Percentiles rank a stretch among this genome's conserved stretches.
These are phyloP conservation scores for Dipteronia sinensis DNA, from an alignment of 345 rosid genomes.

Conservation along the genomic window DNA sequence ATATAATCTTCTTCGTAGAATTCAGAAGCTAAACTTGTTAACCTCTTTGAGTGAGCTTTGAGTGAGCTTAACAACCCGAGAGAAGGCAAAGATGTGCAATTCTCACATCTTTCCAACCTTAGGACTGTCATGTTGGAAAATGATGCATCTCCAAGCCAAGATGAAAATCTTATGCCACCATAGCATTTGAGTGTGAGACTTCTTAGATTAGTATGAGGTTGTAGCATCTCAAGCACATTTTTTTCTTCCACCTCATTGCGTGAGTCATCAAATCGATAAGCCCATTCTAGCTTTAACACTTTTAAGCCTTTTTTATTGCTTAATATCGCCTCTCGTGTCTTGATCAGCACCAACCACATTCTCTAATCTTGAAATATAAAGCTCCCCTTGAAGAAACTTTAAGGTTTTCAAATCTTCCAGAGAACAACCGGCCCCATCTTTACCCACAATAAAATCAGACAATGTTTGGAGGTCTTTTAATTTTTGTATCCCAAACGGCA, in stretches of 20 bases:
- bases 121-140: slow-evolving; percentile 26
- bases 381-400: background rate
- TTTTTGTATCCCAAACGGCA: background rate
- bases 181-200: background rate
- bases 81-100: background rate
- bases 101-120: slow-evolving; percentile 21
- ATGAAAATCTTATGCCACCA: slow-evolving; percentile 25
- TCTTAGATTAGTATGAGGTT: background rate
- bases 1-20: slow-evolving; percentile 27
- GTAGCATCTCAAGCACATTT: background rate
- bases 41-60: slow-evolving; percentile 27
- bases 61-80: background rate
- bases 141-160: slow-evolving; percentile 40
- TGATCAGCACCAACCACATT: background rate
- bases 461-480: background rate
- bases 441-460: slow-evolving; percentile 7
- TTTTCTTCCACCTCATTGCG: background rate
- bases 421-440: background rate
- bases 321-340: slow-evolving; percentile 28
- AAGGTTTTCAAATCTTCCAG: slow-evolving; percentile 10
- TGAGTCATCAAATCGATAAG: background rate
- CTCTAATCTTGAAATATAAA: background rate
- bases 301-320: slow-evolving; percentile 32
- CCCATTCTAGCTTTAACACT: slow-evolving; percentile 36
- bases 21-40: slow-evolving; percentile 32